Percentiles rank a stretch among this genome's conserved stretches.
phyloP scores from a whole-genome alignment of 305 asterid genomes.

The Fraxinus albicans region DNA sequence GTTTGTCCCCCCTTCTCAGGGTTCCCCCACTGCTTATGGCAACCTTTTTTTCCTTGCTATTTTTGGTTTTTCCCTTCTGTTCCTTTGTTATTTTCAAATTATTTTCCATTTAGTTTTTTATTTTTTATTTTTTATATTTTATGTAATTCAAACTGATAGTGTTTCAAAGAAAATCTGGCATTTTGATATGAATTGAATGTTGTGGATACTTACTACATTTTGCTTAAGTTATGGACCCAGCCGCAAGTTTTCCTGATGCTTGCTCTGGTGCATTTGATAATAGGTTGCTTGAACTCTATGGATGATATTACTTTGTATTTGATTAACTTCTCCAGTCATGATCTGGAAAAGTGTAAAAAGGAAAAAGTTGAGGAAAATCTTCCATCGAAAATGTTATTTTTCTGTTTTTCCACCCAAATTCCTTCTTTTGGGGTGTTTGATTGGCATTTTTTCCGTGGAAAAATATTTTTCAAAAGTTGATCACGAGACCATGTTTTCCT shows the following conservation, averaged over 20 bases:
- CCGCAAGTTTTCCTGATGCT: background rate
- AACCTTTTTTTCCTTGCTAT: background rate
- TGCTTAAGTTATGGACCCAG: background rate
- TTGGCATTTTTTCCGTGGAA: no score
- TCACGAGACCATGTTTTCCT: no score
- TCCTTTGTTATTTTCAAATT: no score
- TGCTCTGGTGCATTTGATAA: background rate
- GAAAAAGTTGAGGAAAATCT: background rate
- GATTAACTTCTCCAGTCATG: background rate
- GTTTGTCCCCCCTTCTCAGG: background rate
- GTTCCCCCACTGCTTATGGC: background rate
- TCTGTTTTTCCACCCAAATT: no score
- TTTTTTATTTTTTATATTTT: no score
- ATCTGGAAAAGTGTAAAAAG: background rate
- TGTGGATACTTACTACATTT: background rate
- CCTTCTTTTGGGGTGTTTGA: no score
- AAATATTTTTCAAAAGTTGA: no score
- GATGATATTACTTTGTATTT: background rate
- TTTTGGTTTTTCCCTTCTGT: background rate
- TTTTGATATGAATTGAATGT: background rate
- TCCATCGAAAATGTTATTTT: no score
- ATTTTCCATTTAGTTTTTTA: background rate
- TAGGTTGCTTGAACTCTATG: background rate
- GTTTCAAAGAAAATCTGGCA: background rate
- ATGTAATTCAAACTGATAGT: background rate